A percentile compares a stretch with the other conserved stretches of the same genome.
Evolutionary conservation across 2,329 filamentous ascomycete genomes (phyloP).

Genomic region (Penicillium hesseltinei): DNA sequence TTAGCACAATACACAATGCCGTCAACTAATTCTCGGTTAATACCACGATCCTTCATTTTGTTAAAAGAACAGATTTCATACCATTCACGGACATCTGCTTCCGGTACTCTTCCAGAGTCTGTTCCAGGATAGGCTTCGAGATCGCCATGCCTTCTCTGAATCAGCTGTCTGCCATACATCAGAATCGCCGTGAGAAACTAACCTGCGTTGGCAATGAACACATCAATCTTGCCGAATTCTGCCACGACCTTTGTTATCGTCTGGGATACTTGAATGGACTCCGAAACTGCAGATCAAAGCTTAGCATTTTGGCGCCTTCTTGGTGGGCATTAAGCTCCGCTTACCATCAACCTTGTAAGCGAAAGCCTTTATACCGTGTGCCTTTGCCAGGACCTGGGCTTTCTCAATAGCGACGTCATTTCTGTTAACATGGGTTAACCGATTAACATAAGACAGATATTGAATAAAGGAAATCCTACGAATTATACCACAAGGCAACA

Average conservation of each 20-base stretch:
- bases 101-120: constrained; percentile 52
- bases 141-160: constrained; percentile 48
- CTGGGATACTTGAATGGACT: constrained; percentile 37
- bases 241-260: constrained; percentile 36
- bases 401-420: constrained; percentile 39
- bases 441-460: background rate
- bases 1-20: constrained; percentile 49
- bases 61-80: constrained; percentile 27
- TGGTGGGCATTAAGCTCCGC: background rate
- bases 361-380: constrained; percentile 38
- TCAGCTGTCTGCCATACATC: constrained; percentile 2
- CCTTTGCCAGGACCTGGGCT: constrained; percentile 33
- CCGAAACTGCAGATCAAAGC: constrained; percentile 37
- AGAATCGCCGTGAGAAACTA: background rate
- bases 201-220: constrained; percentile 48
- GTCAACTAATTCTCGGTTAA: constrained; percentile 38
- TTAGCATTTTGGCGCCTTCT: background rate
- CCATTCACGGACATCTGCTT: constrained; percentile 56
- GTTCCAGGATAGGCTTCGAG: constrained; percentile 56
- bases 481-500: constrained; percentile 45
- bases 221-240: constrained; percentile 47
- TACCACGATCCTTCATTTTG: background rate
- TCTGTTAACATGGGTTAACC: constrained; percentile 14
- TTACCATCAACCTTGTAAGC: constrained; percentile 47
- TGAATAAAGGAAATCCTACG: constrained; percentile 19